Base-by-base conservation (phyloP, 202 grass and related monocot species). In the Hordeum pubiflorum region DNA sequence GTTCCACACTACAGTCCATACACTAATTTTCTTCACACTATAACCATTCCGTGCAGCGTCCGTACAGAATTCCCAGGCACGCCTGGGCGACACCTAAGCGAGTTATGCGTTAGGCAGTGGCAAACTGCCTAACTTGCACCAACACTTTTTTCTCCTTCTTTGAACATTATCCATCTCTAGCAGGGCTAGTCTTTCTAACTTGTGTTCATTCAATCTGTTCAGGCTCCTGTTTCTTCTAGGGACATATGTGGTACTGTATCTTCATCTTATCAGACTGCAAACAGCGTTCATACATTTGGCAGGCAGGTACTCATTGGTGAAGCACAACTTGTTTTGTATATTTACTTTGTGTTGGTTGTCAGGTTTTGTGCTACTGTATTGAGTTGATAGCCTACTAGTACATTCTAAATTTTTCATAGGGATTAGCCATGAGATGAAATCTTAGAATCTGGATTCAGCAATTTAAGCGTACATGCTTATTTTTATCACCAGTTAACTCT, bases 301-400 rank as follows among this genome's bases (percentile, higher is more conserved):
- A 92, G 82, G 68, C 79, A 90, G 91, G 91, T 93, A 89, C 37
- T 58, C 57, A 71, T 66, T 79, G 46, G 60, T 76, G 20, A 73
- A 67, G 15, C 71, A 76, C 37, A 58, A 78, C 65, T 58, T 48
- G 7, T 75, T 82, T 82, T 41, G n/a, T 58, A 58, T 58, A 21
- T 72, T 57, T 18, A 33, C 40, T 82, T 72, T 77, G 20, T 82
- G 26, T 72, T 61, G 32, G 10, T 52, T 67, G 13, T 44, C 29
- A 58, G 48, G 6, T 68, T 75, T 15, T 54, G 31, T 21, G 36
- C n/a, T 77, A 34, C 55, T 43, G 1, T 60, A n/a, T 77, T 41
- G 55, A 70, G 18, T 29, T 60, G 6, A 54, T 71, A 17, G 7
- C 63, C 10, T 21, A 4, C 34, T 2, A 32, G 31, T 32, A 22